These are phyloP conservation scores for Phaeosphaeriaceae sp. DNA, from an alignment of 2,329 filamentous ascomycete genomes.

Conservation along the genomic window DNA sequence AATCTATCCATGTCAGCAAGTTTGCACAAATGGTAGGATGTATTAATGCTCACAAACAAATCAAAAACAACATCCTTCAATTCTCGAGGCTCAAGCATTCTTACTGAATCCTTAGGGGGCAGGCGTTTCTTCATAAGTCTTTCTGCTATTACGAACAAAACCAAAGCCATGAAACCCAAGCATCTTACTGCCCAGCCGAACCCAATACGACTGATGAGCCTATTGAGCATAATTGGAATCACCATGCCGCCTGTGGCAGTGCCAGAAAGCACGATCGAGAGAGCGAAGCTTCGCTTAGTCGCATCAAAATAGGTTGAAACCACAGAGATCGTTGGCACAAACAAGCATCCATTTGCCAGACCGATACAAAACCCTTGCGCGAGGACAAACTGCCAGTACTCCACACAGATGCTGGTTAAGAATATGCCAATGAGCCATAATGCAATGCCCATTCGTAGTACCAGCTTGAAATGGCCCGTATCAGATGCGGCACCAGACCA, in stretches of 20 bases:
- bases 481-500: slow-evolving; percentile 38
- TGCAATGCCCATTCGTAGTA: slow-evolving; percentile 32
- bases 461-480: slow-evolving; percentile 32
- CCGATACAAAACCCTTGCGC: slow-evolving; percentile 44
- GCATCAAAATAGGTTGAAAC: slow-evolving; percentile 48
- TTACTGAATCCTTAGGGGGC: slow-evolving; percentile 20
- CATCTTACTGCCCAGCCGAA: slow-evolving; percentile 65
- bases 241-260: slow-evolving; percentile 52
- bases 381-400: slow-evolving; percentile 33
- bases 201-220: slow-evolving; percentile 62
- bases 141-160: slow-evolving; percentile 55
- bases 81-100: slow-evolving; percentile 20
- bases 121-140: slow-evolving; percentile 24
- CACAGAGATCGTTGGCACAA: slow-evolving; percentile 62
- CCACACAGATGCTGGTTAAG: slow-evolving; percentile 19
- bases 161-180: slow-evolving; percentile 53
- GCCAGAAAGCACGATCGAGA: slow-evolving; percentile 53
- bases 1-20: slow-evolving; percentile 39
- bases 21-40: slow-evolving; percentile 30
- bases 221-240: slow-evolving; percentile 59
- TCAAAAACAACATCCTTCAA: slow-evolving; percentile 25
- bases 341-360: slow-evolving; percentile 55
- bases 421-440: slow-evolving; percentile 34
- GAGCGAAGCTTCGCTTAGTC: slow-evolving; percentile 50
- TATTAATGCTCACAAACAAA: slow-evolving; percentile 16